Percentiles rank a stretch among this genome's conserved stretches.
Conservation (phyloP, 148 eudicot genomes). For the Vaccinium myrtillus region DNA sequence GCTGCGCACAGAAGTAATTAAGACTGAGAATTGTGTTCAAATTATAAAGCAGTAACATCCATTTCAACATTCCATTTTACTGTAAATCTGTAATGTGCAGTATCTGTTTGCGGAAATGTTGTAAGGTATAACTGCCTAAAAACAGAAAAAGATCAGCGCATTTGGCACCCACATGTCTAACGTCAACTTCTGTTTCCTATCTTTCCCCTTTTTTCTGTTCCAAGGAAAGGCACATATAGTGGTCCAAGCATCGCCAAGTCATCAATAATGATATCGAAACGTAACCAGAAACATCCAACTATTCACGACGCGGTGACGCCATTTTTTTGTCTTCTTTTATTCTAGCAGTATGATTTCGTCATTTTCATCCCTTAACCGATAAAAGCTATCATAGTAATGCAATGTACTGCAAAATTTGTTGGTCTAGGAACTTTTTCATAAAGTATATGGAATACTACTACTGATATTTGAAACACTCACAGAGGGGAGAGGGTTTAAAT, state of each 20-base stretch:
- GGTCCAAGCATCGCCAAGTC: not conserved
- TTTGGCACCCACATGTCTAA: not conserved
- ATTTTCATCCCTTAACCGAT: not conserved
- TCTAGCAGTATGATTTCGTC: not conserved
- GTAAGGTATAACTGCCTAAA: not conserved
- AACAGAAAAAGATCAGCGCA: not conserved
- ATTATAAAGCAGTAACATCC: not conserved
- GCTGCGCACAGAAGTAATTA: conserved; percentile 37
- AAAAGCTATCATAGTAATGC: not conserved
- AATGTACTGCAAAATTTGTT: not conserved
- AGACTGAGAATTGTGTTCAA: conserved; percentile 5
- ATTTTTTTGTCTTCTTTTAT: not conserved
- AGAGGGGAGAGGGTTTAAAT: not conserved
- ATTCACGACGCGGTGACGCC: not conserved
- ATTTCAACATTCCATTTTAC: not conserved
- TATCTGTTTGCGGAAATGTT: not conserved
- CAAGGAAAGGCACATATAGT: not conserved
- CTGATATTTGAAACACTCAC: not conserved
- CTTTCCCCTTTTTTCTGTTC: too few relatives aligned
- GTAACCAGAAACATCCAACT: not conserved
- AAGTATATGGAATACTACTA: not conserved
- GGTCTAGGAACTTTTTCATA: not conserved
- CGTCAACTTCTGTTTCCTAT: not conserved
- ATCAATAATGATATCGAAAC: not conserved
- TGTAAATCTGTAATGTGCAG: not conserved